Evolutionary conservation across 2,329 filamentous ascomycete genomes (phyloP), one percentile per base, ranked within the genome.

Genomic region (Coniochaeta sp.): DNA sequence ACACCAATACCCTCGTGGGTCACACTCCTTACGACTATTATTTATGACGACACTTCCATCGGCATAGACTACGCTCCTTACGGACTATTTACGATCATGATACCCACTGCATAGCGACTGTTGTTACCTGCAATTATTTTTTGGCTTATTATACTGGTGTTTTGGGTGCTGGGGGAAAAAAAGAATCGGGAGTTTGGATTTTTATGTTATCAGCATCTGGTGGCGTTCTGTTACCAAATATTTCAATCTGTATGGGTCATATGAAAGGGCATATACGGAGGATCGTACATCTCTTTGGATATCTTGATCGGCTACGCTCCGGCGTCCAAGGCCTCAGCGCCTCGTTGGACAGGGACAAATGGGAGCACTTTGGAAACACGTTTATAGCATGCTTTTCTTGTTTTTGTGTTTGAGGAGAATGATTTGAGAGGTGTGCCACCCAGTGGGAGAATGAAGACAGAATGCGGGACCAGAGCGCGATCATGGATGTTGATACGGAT

Each of bases 21-120:
- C 68, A 71, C 70, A 66, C 69, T 75, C 72, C 71, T 71, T 62
- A 62, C 62, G 58, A 69, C 64, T 69, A 72, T 64, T 65, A 22
- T 24, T 72, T 66, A 76, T 71, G 71, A 76, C 68, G 67, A 70
- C 62, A 58, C 58, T 63, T 65, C 64, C 64, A 63, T 69, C 69
- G 68, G 66, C 69, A 77, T 77, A 75, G 71, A 75, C 68, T 2
- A 75, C 76, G 73, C 74, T 79, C 77, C 76, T 77, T 79, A 73
- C 70, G 72, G 70, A 74, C 57, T 62, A 62, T 64, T 69, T 67
- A 71, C 70, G 71, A 72, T 70, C 68, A 75, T 71, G 72, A 76
- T 76, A 74, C 76, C 75, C 77, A 78, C 73, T 81, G 79, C 80
- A 83, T 82, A 81, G 80, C 80, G 79, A 78, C 77, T 79, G 75